These are phyloP conservation scores for Leishmania lainsoni DNA, from an alignment of 208 protist species.

Conservation along the genomic window DNA sequence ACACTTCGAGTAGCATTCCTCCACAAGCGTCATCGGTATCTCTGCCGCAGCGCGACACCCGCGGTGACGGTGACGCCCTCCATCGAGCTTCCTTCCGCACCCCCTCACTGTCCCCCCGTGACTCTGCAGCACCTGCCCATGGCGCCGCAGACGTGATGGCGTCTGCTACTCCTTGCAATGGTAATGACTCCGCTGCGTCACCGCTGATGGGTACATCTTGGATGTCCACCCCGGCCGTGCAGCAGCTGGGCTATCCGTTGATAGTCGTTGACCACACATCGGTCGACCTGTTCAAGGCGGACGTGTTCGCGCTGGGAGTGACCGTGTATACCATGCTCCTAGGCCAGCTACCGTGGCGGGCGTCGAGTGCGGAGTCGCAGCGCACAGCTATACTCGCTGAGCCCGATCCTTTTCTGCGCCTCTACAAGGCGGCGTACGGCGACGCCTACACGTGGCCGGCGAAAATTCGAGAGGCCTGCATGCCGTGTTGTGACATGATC, in stretches of 20 bases:
- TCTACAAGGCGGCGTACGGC: conserved; percentile 40
- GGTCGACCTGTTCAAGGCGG: conserved; percentile 69
- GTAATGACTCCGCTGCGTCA: neutral
- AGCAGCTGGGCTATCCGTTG: neutral
- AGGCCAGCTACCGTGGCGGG: conserved; percentile 60
- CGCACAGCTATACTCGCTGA: conserved; percentile 43
- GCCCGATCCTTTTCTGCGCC: conserved; percentile 54
- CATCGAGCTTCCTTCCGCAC: no score
- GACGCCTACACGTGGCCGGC: conserved; percentile 26
- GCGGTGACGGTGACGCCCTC: neutral
- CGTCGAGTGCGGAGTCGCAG: conserved; percentile 45
- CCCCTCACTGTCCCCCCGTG: neutral
- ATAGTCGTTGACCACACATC: neutral
- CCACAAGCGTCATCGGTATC: neutral
- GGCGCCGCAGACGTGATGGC: neutral
- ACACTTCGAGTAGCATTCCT: neutral
- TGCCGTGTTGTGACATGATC: no score
- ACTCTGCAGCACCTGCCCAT: neutral
- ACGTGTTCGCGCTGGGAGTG: conserved; percentile 73
- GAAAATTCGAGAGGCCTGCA: conserved; percentile 8
- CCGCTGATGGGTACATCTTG: neutral
- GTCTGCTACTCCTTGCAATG: neutral
- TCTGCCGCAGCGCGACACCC: neutral
- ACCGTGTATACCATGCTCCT: conserved; percentile 72
- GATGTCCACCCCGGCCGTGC: neutral